A percentile compares a stretch with the other conserved stretches of the same genome.
These are phyloP conservation scores for Elsinoe ampelina DNA, from an alignment of 2,329 filamentous ascomycete genomes.

Conservation along the genomic window DNA sequence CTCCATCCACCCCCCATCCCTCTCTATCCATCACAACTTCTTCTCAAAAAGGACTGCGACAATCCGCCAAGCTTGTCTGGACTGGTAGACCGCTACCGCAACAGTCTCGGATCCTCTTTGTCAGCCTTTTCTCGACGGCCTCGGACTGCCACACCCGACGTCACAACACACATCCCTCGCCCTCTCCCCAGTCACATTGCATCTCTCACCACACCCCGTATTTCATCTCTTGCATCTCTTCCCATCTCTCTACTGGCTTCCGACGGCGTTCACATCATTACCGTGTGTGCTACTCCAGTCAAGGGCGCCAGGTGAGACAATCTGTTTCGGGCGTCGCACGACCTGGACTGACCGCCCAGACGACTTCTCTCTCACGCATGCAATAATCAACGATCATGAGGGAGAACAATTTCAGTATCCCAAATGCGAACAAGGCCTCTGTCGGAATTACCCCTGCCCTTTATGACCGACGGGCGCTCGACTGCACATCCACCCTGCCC, in stretches of 20 bases:
- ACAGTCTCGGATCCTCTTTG: constrained; percentile 11
- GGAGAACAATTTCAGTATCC: constrained; percentile 99
- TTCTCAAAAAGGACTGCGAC: not conserved
- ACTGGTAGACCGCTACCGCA: constrained; percentile 2
- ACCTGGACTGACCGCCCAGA: not conserved
- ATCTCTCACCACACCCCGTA: not conserved
- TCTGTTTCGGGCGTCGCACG: constrained; percentile 13
- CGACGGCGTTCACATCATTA: constrained; percentile 11
- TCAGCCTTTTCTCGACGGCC: not conserved
- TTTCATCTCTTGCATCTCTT: constrained; percentile 1
- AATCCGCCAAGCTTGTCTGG: constrained; percentile 6
- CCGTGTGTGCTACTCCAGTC: constrained; percentile 4
- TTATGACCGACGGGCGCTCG: constrained; percentile 92
- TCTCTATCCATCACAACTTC: constrained; percentile 2
- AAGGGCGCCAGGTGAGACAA: constrained; percentile 10
- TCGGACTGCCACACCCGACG: constrained; percentile 5
- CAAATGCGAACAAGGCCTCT: constrained; percentile 98
- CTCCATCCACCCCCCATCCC: constrained; percentile 2
- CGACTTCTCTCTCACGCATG: constrained; percentile 5
- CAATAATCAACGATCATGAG: constrained; percentile 60
- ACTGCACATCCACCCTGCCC: constrained; percentile 94
- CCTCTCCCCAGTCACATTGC: constrained; percentile 3
- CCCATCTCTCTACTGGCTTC: not conserved
- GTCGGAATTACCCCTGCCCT: constrained; percentile 97
- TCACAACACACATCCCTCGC: not conserved